Base-by-base conservation (phyloP, 2,329 filamentous ascomycete genomes). In the Talaromyces albobiverticillius region DNA sequence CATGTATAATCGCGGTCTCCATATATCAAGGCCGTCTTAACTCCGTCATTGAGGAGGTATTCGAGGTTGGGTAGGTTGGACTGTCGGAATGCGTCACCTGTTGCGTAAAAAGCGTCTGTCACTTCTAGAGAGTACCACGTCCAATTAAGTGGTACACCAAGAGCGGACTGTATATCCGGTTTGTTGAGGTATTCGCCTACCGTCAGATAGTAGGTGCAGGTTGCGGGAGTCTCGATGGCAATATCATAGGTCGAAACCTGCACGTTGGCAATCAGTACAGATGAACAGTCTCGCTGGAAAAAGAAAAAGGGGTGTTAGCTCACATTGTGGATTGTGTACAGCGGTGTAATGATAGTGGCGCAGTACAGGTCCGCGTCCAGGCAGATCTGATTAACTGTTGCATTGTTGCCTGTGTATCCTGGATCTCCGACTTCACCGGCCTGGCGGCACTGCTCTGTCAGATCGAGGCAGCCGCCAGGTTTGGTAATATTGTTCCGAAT, bases 1-100 rank as follows among this genome's bases (percentile, higher is more conserved):
- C 31, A 34, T 14, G 31, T 25, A 59, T 77, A 84, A 62, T 85
- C 82, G 3, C 79, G 74, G 61, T 85, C 82, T 2, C 82, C 82
- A 61, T 83, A 83, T 36, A 82, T 71, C 25, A 84, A 65, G 40
- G 79, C 73, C 4, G 84, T 80, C 56, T 82, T 81, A 48, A 84
- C 73, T 9, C 80, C 81, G 13, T 72, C 71, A 50, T 84, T 81
- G 4, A 86, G 75, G 1, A 85, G 70, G 54, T 78, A 80, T 1
- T 60, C 67, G 2, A 72, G 48, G 13, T 34, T 34, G 7, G 31
- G 31, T 14, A 34, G 6, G 31, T 34, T 34, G 31, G 31, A 34
- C 31, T 34, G 31, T 34, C 31, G 31, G 31, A 34, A 34, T 10
- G 31, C 31, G 13, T 34, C 31, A 34, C 31, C 31, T 10, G 13